A percentile compares a stretch with the other conserved stretches of the same genome.
Evolutionary conservation across 1,139 yeast genomes (phyloP).

Genomic region (Candida sanyaensis): DNA sequence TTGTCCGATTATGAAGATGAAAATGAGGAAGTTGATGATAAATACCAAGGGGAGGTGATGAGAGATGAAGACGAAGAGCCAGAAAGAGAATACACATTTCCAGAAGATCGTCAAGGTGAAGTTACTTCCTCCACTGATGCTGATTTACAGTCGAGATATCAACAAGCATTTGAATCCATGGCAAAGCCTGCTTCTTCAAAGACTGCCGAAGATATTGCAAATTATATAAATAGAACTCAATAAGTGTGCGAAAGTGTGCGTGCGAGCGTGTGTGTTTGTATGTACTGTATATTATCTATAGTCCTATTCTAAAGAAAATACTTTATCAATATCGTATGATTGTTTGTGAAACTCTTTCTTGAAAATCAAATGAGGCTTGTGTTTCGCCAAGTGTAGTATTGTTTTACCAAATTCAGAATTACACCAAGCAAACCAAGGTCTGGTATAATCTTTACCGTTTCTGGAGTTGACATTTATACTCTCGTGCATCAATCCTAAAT

Average conservation of each 20-base stretch:
- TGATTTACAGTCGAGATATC: conserved; percentile 68
- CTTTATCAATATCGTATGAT: conserved; percentile 32
- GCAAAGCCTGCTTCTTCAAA: conserved; percentile 62
- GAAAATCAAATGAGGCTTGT: conserved; percentile 75
- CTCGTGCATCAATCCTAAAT: conserved; percentile 84
- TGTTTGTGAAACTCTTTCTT: conserved; percentile 34
- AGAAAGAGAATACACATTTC: conserved; percentile 73
- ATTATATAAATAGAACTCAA: conserved; percentile 47
- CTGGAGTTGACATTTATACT: conserved; percentile 66
- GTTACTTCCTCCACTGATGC: conserved; percentile 48
- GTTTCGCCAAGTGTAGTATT: conserved; percentile 67
- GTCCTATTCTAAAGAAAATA: conserved; percentile 11
- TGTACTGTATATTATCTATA: conserved; percentile 3
- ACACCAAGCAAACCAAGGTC: conserved; percentile 96
- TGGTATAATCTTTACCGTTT: conserved; percentile 51
- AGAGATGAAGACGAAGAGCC: conserved; percentile 63
- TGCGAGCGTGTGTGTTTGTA: too few relatives aligned
- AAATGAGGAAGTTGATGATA: conserved; percentile 45
- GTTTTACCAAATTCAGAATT: conserved; percentile 90
- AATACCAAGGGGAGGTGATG: conserved; percentile 60
- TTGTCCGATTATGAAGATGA: conserved; percentile 61
- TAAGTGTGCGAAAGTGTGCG: too few relatives aligned
- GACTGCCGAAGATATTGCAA: conserved; percentile 72
- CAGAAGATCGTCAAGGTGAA: conserved; percentile 70
- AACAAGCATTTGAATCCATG: conserved; percentile 66